phyloP scores from a whole-genome alignment of 2,329 filamentous ascomycete genomes.

The Aspergillus sp. region DNA sequence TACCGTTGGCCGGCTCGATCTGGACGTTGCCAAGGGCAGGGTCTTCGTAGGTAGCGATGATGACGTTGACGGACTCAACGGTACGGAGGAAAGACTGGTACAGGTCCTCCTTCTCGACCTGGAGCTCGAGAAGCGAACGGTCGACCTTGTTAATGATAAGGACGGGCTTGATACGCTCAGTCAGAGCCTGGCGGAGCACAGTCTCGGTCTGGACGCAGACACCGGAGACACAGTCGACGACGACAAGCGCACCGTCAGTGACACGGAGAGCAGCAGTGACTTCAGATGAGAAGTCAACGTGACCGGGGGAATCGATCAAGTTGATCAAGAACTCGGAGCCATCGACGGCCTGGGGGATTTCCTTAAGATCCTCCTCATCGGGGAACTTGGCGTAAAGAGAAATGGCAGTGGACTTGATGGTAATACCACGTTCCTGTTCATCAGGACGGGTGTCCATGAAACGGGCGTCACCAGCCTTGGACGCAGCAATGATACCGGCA shows the following conservation, averaged over 20 bases:
- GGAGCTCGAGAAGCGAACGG: constrained; percentile 97
- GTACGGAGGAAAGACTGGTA: constrained; percentile 99
- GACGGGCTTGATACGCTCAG: constrained; percentile 99
- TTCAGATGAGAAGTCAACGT: constrained; percentile 99
- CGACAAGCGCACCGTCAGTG: constrained; percentile 98
- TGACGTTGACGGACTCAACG: constrained; percentile 99
- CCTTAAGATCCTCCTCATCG: constrained; percentile 85
- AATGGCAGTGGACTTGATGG: constrained; percentile 99
- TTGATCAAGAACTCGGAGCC: constrained; percentile 99
- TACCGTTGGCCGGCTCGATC: constrained; percentile 97
- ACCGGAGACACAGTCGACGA: constrained; percentile 99
- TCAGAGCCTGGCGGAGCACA: constrained; percentile 95
- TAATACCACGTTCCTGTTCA: constrained; percentile 99
- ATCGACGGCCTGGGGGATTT: constrained; percentile 82
- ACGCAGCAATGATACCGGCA: constrained; percentile 98
- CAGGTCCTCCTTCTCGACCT: constrained; percentile 97
- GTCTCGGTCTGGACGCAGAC: constrained; percentile 99
- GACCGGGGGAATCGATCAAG: constrained; percentile 98
- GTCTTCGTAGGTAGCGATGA: constrained; percentile 99
- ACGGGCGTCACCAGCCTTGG: constrained; percentile 92
- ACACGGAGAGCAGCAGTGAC: constrained; percentile 99
- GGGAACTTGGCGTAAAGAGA: constrained; percentile 88
- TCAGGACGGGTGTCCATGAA: constrained; percentile 96
- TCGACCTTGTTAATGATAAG: constrained; percentile 99
- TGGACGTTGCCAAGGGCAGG: constrained; percentile 96